These are phyloP conservation scores for Suillus spraguei DNA, from an alignment of 768 basidiomycete species.

Conservation along the genomic window DNA sequence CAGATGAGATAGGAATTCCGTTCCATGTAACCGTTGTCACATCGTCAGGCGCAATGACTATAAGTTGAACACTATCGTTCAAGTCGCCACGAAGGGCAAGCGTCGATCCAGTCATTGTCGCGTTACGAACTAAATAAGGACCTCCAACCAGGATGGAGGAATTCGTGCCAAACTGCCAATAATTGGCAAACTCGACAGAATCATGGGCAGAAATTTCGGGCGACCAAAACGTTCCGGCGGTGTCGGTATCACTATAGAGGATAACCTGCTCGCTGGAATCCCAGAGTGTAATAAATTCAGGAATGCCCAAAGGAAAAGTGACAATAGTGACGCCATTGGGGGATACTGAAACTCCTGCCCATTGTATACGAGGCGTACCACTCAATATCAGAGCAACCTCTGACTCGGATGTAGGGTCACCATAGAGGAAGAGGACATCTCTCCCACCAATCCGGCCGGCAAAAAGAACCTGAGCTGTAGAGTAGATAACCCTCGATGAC, in stretches of 20 bases:
- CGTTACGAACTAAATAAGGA: constrained; percentile 64
- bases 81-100: constrained; percentile 74
- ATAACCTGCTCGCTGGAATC: constrained; percentile 70
- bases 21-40: constrained; percentile 73
- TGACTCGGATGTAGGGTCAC: constrained; percentile 55
- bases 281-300: constrained; percentile 62
- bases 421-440: constrained; percentile 66
- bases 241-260: constrained; percentile 64
- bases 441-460: constrained; percentile 60
- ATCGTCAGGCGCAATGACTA: constrained; percentile 60
- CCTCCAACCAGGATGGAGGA: constrained; percentile 65
- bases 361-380: constrained; percentile 46
- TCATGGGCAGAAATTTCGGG: constrained; percentile 55
- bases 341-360: constrained; percentile 22
- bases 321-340: constrained; percentile 44
- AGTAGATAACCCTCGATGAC: constrained; percentile 57
- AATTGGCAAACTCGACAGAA: constrained; percentile 52
- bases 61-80: constrained; percentile 56
- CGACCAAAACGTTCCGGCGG: constrained; percentile 76
- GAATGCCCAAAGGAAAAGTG: constrained; percentile 55
- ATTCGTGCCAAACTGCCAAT: constrained; percentile 77
- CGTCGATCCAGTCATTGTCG: constrained; percentile 45
- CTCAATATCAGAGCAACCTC: constrained; percentile 51
- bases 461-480: constrained; percentile 75
- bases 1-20: constrained; percentile 46